A percentile compares a stretch with the other conserved stretches of the same genome.
These are phyloP conservation scores for Mycena amicta DNA, from an alignment of 768 basidiomycete genomes.

Conservation along the genomic window DNA sequence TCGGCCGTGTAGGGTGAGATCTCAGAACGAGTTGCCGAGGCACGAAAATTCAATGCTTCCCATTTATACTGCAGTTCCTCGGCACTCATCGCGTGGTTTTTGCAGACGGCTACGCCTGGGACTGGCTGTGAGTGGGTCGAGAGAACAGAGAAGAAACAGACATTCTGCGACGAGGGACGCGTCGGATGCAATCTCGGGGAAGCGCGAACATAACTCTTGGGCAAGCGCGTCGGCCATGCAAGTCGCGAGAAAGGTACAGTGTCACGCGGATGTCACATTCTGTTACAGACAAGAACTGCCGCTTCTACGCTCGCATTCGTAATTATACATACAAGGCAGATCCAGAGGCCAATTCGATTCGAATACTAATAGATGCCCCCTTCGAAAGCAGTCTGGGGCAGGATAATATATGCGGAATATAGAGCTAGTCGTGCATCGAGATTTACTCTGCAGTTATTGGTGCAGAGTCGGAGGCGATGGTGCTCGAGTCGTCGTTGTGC, in stretches of 20 bases:
- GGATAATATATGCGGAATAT: constrained; percentile 21
- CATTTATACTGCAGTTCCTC: constrained; percentile 66
- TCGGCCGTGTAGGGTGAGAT: constrained; percentile 49
- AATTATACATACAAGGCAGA: constrained; percentile 12
- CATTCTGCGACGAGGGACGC: constrained; percentile 21
- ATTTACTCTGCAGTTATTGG: not conserved
- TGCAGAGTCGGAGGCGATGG: not conserved
- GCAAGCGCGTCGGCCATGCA: constrained; percentile 8
- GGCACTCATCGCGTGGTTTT: constrained; percentile 57
- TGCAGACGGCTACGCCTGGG: constrained; percentile 65
- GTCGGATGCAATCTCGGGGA: constrained; percentile 19
- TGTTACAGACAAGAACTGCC: not conserved
- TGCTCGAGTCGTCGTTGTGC: constrained; percentile 33
- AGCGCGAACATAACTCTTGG: constrained; percentile 9
- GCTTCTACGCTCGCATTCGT: constrained; percentile 7
- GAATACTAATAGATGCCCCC: not conserved
- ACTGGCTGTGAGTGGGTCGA: constrained; percentile 9
- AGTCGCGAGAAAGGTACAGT: constrained; percentile 1
- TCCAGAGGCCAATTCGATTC: constrained; percentile 7
- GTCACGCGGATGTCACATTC: not conserved
- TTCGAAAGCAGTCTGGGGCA: constrained; percentile 7
- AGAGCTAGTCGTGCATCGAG: constrained; percentile 18
- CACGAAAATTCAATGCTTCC: constrained; percentile 55
- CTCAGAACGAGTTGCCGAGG: constrained; percentile 38
- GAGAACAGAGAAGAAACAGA: not conserved